Evolutionary conservation across 371 early-diverging fungal species (phyloP), one percentile per base, ranked within the genome.

Genomic region (Mortierella sp.): DNA sequence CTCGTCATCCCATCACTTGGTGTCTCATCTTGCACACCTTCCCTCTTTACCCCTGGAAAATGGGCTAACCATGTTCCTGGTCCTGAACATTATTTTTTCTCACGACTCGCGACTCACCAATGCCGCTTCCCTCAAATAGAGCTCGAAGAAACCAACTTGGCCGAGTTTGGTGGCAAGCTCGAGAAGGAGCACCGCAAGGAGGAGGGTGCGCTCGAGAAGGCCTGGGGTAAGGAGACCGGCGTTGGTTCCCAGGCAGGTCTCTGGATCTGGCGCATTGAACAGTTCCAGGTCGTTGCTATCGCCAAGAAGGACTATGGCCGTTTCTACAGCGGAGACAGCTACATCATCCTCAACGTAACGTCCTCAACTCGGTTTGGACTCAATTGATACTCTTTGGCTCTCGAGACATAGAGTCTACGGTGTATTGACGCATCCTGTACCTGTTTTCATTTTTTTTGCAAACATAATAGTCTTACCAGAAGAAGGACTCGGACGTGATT

Each of bases 321-420:
- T 24, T 96, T 96, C 78, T 95, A 92, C 80, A 86, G 89, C 71
- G 96, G 96, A 13, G 96, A 95, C 79, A 93, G 94, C 73, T 95
- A 95, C 76, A 91, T 96, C 77, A 84, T 95, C 39, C 87, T 95
- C 44, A 90, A 92, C 78, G 95, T 94, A 88, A 73, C 22, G 87
- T 52, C 29, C 40, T 64, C n/a, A n/a, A n/a, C n/a, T n/a, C n/a
- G n/a, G n/a, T n/a, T n/a, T n/a, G n/a, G n/a, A n/a, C n/a, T n/a
- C n/a, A n/a, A n/a, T n/a, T n/a, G n/a, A 43, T 4, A 37, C 24
- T 16, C 16, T 34, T 34, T n/a, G n/a, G n/a, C n/a, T n/a, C n/a
- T n/a, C n/a, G n/a, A n/a, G n/a, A n/a, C n/a, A n/a, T n/a, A n/a
- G n/a, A n/a, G n/a, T n/a, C n/a, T n/a, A n/a, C n/a, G n/a, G n/a